Base-by-base conservation (phyloP, 148 eudicot genomes). In the Linanthus parryae region DNA sequence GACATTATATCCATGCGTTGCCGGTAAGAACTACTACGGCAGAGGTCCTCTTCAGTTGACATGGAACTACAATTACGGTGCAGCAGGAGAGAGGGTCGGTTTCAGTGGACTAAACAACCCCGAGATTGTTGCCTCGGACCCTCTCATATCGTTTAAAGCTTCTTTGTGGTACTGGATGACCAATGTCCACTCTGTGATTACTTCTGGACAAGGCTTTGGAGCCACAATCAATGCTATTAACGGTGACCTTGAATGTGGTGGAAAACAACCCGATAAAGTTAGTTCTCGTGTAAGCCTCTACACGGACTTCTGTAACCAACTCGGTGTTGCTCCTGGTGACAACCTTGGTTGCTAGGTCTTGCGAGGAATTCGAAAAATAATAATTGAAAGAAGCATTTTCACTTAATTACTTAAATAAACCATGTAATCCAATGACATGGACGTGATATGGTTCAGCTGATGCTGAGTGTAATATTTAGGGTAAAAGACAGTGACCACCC, bases 41-140 rank as follows among this genome's bases (percentile, higher is more conserved):
- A 56, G 86, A 64, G 92, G 83, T 8, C 92, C 92, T 0, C 58
- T 83, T 45, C 91, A 83, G 47, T 52, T 79, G 3, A 33, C 83
- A 19, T 71, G 76, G 73, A 83, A 79, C 73, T 73, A 47, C 70
- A 83, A 83, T 58, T 83, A 83, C 40, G 83, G 68, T 0, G 45
- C 73, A 0, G 82, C 83, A 0, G 85, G 85, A 15, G 15, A 47
- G 0, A 48, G 58, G 33, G 39, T 77, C 0, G 46, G 44, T 0
- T 81, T 81, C 8, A 73, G 81, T 23, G 88, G 88, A 5, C 51
- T 61, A 6, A 52, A 17, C 44, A 31, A 67, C 24, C 95, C 88
- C 0, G 81, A 76, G 17, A 72, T 33, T 0, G 85, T 78, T 25
- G 78, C 79, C 22, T 62, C 44, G 8, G 77, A 85, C 30, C 36